Evolutionary conservation across 1,284 basidiomycete species (phyloP).

Genomic region (Cutaneotrichosporon cavernicola): DNA sequence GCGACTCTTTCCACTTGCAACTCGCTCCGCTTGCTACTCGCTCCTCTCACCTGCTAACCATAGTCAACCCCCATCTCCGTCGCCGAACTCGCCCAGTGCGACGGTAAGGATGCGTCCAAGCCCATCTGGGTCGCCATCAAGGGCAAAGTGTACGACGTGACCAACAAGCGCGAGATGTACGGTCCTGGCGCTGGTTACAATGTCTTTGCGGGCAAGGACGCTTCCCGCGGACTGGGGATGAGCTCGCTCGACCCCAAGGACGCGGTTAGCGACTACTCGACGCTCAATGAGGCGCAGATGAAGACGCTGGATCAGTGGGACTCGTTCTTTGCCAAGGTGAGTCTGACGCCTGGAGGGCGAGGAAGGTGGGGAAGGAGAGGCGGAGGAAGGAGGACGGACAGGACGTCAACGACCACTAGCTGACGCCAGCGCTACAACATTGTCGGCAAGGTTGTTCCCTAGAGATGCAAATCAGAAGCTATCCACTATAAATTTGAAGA

Average conservation of each 20-base stretch:
- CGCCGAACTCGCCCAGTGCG: constrained; percentile 42
- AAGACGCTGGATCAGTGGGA: constrained; percentile 92
- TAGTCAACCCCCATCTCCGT: constrained; percentile 49
- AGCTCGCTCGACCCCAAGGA: constrained; percentile 85
- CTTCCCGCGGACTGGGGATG: constrained; percentile 68
- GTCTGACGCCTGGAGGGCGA: constrained; percentile 14
- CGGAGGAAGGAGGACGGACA: background rate
- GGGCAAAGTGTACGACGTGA: constrained; percentile 55
- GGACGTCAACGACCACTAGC: constrained; percentile 7
- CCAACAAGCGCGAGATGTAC: constrained; percentile 53
- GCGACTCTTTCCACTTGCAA: no score
- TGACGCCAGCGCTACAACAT: constrained; percentile 70
- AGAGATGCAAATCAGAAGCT: constrained; percentile 7
- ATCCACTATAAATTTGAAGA: background rate
- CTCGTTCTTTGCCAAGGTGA: constrained; percentile 66
- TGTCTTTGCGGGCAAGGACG: constrained; percentile 79
- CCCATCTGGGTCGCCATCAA: constrained; percentile 55
- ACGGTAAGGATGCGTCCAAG: constrained; percentile 47
- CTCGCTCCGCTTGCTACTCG: no score
- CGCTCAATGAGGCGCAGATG: constrained; percentile 68
- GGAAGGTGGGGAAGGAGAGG: background rate
- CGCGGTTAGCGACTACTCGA: constrained; percentile 83
- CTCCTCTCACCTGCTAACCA: background rate
- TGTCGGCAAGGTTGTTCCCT: constrained; percentile 64
- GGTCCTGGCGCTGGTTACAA: constrained; percentile 54